Conservation (phyloP, 768 basidiomycete genomes). For the Suillus hirtellus region DNA sequence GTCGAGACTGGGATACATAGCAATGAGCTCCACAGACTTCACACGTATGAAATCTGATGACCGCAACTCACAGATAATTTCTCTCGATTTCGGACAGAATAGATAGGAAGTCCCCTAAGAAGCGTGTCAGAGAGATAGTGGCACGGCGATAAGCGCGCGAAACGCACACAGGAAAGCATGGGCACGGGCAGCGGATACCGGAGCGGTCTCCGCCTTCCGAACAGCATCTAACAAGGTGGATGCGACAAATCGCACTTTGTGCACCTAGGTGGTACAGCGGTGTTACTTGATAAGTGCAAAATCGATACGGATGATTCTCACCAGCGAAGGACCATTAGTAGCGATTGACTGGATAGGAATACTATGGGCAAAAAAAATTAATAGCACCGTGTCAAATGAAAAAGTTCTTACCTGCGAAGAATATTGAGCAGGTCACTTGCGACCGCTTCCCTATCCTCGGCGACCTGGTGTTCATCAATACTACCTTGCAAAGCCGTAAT, state of each 20-base stretch:
- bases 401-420: slow-evolving; percentile 61
- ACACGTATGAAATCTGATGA: not conserved
- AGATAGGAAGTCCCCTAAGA: slow-evolving; percentile 85
- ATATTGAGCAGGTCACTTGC: slow-evolving; percentile 86
- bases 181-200: slow-evolving; percentile 79
- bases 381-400: slow-evolving; percentile 8
- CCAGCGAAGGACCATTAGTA: slow-evolving; percentile 81
- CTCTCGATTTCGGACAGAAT: slow-evolving; percentile 90
- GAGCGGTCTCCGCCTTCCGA: slow-evolving; percentile 75
- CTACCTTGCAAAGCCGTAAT: slow-evolving; percentile 64
- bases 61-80: slow-evolving; percentile 71
- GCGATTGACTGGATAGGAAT: slow-evolving; percentile 94
- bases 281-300: not conserved
- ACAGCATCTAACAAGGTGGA: slow-evolving; percentile 87
- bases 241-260: slow-evolving; percentile 92
- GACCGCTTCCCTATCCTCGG: slow-evolving; percentile 79
- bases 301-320: slow-evolving; percentile 27
- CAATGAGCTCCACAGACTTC: slow-evolving; percentile 16
- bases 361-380: slow-evolving; percentile 38
- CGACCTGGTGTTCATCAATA: slow-evolving; percentile 62
- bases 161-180: slow-evolving; percentile 82
- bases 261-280: slow-evolving; percentile 50
- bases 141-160: slow-evolving; percentile 9
- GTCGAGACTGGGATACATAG: slow-evolving; percentile 48
- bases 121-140: slow-evolving; percentile 6